Conservation (phyloP, 192 early-diverging fungal genomes). For the Coemansia asiatica region DNA sequence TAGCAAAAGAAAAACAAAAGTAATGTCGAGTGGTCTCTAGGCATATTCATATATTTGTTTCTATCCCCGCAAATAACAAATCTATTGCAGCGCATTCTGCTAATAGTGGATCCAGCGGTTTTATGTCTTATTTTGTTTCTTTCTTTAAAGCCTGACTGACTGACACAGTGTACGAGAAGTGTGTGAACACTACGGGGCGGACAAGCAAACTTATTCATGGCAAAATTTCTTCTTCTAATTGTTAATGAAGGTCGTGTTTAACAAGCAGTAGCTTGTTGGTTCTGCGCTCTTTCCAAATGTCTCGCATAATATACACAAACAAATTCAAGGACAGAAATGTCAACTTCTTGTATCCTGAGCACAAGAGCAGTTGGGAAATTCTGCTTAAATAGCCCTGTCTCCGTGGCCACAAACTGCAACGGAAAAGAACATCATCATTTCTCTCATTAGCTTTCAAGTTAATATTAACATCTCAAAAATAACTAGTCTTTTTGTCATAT, state of each 20-base stretch:
- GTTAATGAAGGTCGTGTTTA: not conserved
- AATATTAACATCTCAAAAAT: slow-evolving; percentile 4
- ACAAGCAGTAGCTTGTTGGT: not conserved
- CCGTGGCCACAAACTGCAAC: not conserved
- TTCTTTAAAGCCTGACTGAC: slow-evolving; percentile 14
- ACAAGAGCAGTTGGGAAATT: not conserved
- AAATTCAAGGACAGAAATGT: not conserved
- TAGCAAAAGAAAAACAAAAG: not conserved
- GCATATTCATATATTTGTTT: not conserved
- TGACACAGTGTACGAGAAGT: slow-evolving; percentile 35
- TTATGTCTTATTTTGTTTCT: too few species aligned
- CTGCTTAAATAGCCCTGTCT: slow-evolving; percentile 6
- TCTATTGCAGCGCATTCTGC: not conserved
- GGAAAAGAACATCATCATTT: not conserved
- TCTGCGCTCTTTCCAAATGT: not conserved
- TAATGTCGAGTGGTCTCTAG: too few species aligned
- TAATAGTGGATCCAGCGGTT: not conserved
- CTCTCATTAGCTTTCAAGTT: slow-evolving; percentile 12
- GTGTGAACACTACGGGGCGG: not conserved
- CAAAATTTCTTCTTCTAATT: not conserved
- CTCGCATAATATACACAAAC: not conserved
- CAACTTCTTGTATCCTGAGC: not conserved
- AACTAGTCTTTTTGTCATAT: not conserved
- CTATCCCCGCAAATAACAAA: not conserved
- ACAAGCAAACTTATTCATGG: not conserved